phyloP scores from a whole-genome alignment of 108 stramenopile species.

The Cyclotella distinguenda region DNA sequence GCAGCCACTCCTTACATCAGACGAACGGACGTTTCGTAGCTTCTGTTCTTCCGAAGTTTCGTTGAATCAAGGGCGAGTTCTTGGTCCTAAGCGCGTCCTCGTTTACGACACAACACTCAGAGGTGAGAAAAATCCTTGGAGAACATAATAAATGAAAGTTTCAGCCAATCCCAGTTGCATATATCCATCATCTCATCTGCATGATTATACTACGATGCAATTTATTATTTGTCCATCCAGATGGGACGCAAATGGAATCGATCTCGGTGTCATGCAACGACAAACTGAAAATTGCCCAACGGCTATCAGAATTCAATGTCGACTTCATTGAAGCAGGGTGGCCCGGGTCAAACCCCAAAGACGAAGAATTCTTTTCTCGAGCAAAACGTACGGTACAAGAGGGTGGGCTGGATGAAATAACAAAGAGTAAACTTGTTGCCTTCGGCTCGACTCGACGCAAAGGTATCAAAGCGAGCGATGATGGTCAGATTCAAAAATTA shows the following conservation, averaged over 20 bases:
- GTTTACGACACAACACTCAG: constrained; percentile 86
- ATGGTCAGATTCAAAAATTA: constrained; percentile 77
- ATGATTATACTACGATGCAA: not conserved
- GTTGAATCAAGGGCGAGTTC: constrained; percentile 16
- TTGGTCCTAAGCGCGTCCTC: constrained; percentile 60
- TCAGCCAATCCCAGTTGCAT: not conserved
- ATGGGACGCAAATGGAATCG: constrained; percentile 93
- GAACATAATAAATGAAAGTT: not conserved
- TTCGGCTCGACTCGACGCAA: constrained; percentile 91
- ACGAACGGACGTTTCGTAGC: not conserved
- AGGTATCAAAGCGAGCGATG: constrained; percentile 58
- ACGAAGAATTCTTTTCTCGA: constrained; percentile 87
- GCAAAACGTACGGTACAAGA: constrained; percentile 35
- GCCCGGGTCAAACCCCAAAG: constrained; percentile 94
- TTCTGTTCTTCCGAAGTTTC: constrained; percentile 3
- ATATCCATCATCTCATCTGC: not conserved
- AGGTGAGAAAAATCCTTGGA: constrained; percentile 32
- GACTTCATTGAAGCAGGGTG: constrained; percentile 94
- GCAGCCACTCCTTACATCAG: not conserved
- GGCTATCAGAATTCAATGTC: constrained; percentile 73
- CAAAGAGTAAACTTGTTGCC: constrained; percentile 77
- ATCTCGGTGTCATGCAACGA: constrained; percentile 88
- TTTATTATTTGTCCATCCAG: constrained; percentile 18
- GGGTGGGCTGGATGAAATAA: constrained; percentile 43
- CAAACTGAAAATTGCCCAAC: constrained; percentile 83